These are phyloP conservation scores for Cryptococcus sp. DNA, from an alignment of 1,284 basidiomycete species.

Conservation along the genomic window DNA sequence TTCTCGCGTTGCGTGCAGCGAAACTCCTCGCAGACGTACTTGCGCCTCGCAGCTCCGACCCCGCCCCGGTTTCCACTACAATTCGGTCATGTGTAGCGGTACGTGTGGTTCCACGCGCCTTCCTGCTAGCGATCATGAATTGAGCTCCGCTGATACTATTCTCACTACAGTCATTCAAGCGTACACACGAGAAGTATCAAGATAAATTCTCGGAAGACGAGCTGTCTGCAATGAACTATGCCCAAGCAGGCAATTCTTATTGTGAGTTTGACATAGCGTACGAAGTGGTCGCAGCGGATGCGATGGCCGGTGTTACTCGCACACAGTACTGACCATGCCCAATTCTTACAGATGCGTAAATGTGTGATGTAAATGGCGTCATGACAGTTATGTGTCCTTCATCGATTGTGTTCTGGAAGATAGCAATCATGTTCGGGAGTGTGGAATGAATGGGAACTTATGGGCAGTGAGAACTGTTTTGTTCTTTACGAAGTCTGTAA, in stretches of 20 bases:
- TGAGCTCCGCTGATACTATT: slow-evolving; percentile 47
- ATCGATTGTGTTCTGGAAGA: too few relatives aligned
- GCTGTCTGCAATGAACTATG: slow-evolving; percentile 78
- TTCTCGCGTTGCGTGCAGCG: slow-evolving; percentile 15
- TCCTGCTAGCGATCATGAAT: slow-evolving; percentile 58
- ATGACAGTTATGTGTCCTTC: too few relatives aligned
- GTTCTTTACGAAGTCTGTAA: too few relatives aligned
- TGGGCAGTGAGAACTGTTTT: too few relatives aligned
- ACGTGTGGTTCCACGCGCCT: slow-evolving; percentile 9
- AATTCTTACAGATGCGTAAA: too few relatives aligned
- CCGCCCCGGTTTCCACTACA: slow-evolving; percentile 86
- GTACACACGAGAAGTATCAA: slow-evolving; percentile 64
- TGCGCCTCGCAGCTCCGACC: slow-evolving; percentile 74
- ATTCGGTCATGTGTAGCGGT: slow-evolving; percentile 79
- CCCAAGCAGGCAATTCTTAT: slow-evolving; percentile 87
- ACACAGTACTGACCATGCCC: too few relatives aligned
- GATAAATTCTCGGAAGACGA: slow-evolving; percentile 87
- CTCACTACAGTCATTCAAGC: slow-evolving; percentile 49
- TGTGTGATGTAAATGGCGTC: too few relatives aligned
- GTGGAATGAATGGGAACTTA: too few relatives aligned
- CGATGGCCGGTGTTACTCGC: too few relatives aligned
- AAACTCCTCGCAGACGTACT: slow-evolving; percentile 48
- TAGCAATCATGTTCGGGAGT: too few relatives aligned
- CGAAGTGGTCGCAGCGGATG: too few relatives aligned
- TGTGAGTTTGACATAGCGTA: slow-evolving; percentile 57